Conservation (phyloP, 306 rosid genomes). For the Cucumis cinereus region DNA sequence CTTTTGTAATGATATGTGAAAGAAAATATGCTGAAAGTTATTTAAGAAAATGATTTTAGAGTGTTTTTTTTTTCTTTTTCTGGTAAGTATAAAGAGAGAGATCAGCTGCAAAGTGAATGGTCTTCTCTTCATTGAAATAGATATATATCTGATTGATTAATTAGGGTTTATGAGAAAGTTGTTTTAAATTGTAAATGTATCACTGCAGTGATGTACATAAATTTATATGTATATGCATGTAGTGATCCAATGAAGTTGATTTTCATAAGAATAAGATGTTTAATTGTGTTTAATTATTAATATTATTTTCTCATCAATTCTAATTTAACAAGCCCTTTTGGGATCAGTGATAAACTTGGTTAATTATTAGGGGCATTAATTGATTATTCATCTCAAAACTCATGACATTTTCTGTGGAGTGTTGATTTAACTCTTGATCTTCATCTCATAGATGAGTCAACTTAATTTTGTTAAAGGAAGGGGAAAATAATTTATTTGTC, state of each 20-base stretch:
- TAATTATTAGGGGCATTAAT: neutral
- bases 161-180: constrained; percentile 2
- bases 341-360: neutral
- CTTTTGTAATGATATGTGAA: neutral
- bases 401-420: no score
- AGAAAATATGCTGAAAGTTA: neutral
- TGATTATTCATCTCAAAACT: no score
- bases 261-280: neutral
- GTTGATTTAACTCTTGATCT: no score
- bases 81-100: neutral
- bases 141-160: neutral
- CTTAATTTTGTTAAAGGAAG: no score
- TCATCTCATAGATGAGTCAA: no score
- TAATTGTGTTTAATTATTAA: neutral
- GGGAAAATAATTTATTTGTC: no score
- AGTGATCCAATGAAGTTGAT: neutral
- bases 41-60: neutral
- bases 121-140: neutral
- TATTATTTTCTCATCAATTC: neutral
- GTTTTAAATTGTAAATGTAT: neutral
- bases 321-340: neutral
- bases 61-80: neutral
- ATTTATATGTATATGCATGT: constrained; percentile 2
- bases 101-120: constrained; percentile 1
- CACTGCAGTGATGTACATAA: constrained; percentile 1